Base-by-base conservation (phyloP, 2,329 filamentous ascomycete genomes). In the Alternaria novae-zelandiae region DNA sequence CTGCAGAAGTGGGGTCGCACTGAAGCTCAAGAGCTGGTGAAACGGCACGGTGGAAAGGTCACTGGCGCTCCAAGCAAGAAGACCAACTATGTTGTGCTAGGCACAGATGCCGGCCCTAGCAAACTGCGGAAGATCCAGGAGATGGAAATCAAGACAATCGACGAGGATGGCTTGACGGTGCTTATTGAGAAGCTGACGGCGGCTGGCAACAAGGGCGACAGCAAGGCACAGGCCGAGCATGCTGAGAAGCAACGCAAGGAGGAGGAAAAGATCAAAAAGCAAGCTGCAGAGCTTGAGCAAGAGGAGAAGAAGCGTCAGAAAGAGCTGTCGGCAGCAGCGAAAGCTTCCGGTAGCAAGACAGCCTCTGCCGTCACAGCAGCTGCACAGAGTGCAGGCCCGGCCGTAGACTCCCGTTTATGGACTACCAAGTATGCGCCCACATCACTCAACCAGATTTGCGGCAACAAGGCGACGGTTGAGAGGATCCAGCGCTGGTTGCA, bases 381-480 rank as follows among this genome's bases (percentile, higher is more conserved):
- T 53, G 68, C 61, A 26, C 54, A 62, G 45, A 67, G 51, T 41
- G 63, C 68, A 57, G 73, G 67, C 5, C 69, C 75, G 6, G 62
- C 61, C 5, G 71, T 76, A 0, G 78, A 81, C 54, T 75, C 71
- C 47, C 74, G 78, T 23, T 85, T 99, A 2, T 97, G 96, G 91
- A 99, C 96, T 2, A 92, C 91, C 47, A 98, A 97, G 74, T 98
- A 99, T 80, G 96, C 96, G 0, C 96, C 96, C 3, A 92, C 91
- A 2, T 87, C 91, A 58, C 84, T 96, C 46, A 91, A 83, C 61
- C 94, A 97, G 77, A 97, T 99, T 51, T 98, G 95, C 78, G 96
- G 96, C 67, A 99, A 99, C 82, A 98, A 98, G 80, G 86, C 83
- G 2, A 88, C 90, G 28, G 95, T 99, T 1, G 94, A 98, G 76